Evolutionary conservation across 2,329 filamentous ascomycete species (phyloP).

Genomic region (Aspergillus nomiae): DNA sequence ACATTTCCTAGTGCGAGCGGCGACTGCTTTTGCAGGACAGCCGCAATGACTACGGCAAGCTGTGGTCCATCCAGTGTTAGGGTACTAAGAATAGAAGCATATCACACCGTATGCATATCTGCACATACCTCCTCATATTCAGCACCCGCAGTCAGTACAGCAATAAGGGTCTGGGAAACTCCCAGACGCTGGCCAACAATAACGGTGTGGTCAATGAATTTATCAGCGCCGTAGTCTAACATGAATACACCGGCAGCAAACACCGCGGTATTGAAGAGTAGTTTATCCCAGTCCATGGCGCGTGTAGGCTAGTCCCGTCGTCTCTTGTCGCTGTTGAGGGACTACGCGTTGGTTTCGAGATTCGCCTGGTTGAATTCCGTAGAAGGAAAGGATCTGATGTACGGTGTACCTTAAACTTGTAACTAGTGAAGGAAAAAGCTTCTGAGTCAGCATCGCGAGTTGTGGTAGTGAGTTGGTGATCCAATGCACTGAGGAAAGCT

Average conservation of each 20-base stretch:
- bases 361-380: not conserved
- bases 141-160: conserved; percentile 55
- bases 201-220: conserved; percentile 56
- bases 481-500: too few species aligned
- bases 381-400: too few species aligned
- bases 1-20: conserved; percentile 58
- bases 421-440: not conserved
- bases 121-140: conserved; percentile 57
- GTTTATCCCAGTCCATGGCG: not conserved
- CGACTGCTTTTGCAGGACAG: conserved; percentile 48
- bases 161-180: conserved; percentile 52
- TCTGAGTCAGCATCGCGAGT: not conserved
- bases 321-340: not conserved
- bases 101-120: too few species aligned
- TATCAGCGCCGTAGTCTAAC: conserved; percentile 55
- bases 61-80: conserved; percentile 21
- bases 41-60: conserved; percentile 54
- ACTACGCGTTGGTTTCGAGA: not conserved
- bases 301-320: too few species aligned
- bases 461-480: too few species aligned
- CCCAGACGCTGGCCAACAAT: conserved; percentile 48
- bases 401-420: too few species aligned
- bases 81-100: not conserved
- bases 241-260: conserved; percentile 48
- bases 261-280: not conserved